phyloP scores from a whole-genome alignment of 1,284 basidiomycete genomes.

The Mycena citricolor region DNA sequence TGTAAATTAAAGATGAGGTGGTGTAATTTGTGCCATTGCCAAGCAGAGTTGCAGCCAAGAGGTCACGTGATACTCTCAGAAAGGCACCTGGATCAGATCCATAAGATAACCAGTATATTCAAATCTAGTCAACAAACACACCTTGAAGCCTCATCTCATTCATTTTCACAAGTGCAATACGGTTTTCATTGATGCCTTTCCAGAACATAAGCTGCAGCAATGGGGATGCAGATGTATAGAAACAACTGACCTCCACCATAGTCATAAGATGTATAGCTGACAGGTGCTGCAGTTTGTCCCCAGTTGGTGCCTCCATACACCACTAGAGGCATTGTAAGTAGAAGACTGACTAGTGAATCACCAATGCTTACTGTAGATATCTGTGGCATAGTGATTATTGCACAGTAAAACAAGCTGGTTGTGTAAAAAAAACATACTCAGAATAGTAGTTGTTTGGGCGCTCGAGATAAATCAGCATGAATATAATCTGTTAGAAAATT shows the following conservation, averaged over 20 bases:
- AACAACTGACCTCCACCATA: constrained; percentile 44
- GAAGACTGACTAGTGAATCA: background rate
- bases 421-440: constrained; percentile 35
- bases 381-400: constrained; percentile 25
- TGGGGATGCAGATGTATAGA: background rate
- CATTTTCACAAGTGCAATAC: constrained; percentile 49
- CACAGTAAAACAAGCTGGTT: background rate
- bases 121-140: constrained; percentile 20
- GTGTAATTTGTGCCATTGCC: constrained; percentile 49
- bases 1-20: constrained; percentile 43
- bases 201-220: background rate
- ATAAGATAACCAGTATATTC: constrained; percentile 1
- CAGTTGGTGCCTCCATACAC: constrained; percentile 52
- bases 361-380: constrained; percentile 42
- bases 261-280: constrained; percentile 49
- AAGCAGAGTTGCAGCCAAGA: constrained; percentile 40
- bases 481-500: background rate
- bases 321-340: constrained; percentile 33
- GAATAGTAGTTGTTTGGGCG: constrained; percentile 48
- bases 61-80: constrained; percentile 47
- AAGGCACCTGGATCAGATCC: constrained; percentile 38
- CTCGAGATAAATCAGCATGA: constrained; percentile 26
- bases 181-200: constrained; percentile 51
- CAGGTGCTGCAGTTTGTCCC: constrained; percentile 49
- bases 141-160: constrained; percentile 57